Percentiles rank a stretch among this genome's conserved stretches.
Evolutionary conservation across 2,329 filamentous ascomycete genomes (phyloP).

Genomic region (Monosporascus cannonballus): DNA sequence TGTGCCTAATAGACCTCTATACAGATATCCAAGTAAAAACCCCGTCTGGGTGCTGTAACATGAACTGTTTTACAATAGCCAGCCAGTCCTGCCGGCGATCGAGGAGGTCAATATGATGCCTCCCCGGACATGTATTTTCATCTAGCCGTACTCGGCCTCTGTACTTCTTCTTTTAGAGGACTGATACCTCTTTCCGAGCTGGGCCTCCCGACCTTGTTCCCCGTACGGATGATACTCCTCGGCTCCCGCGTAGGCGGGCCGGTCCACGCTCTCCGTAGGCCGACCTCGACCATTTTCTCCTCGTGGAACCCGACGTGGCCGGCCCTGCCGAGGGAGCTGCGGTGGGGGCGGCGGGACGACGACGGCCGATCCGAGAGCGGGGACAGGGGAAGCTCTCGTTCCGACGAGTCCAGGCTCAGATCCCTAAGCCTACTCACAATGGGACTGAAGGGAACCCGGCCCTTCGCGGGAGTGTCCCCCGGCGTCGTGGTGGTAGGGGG

Average conservation of each 20-base stretch:
- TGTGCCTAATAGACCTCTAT: too few relatives aligned
- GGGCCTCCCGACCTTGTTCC: background rate
- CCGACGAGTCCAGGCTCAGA: background rate
- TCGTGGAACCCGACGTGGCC: constrained; percentile 25
- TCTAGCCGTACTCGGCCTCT: too few relatives aligned
- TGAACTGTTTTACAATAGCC: too few relatives aligned
- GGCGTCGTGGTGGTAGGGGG: constrained; percentile 12
- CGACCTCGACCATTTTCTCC: constrained; percentile 18
- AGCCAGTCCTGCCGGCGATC: too few relatives aligned
- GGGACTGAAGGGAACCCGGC: background rate
- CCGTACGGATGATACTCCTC: background rate
- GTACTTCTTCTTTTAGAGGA: too few relatives aligned
- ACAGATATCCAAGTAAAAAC: too few relatives aligned
- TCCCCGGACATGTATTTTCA: too few relatives aligned
- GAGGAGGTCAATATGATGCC: too few relatives aligned
- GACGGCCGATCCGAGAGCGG: background rate
- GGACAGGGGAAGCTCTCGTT: constrained; percentile 4
- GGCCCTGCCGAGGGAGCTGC: constrained; percentile 24
- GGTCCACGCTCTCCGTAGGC: constrained; percentile 14
- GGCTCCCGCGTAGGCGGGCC: background rate
- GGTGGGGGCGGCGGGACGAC: constrained; percentile 6
- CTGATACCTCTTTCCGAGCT: background rate
- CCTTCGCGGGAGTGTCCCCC: background rate
- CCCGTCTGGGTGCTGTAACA: too few relatives aligned
- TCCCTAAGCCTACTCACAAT: constrained; percentile 1